phyloP scores from a whole-genome alignment of 1,284 basidiomycete genomes.

The Sanghuangporus sanghuang region DNA sequence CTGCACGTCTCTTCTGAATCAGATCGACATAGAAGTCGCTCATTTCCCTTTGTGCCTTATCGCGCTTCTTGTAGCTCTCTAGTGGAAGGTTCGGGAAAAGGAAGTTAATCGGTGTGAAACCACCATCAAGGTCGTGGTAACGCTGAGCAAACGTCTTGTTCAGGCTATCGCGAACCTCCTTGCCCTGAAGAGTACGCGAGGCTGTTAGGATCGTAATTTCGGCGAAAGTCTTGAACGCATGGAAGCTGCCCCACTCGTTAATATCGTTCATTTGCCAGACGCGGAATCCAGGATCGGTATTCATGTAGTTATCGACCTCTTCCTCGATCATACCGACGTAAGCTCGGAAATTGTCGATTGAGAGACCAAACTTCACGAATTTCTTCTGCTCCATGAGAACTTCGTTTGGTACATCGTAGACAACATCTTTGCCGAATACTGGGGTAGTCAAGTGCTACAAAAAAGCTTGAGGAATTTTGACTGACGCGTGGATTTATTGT shows the following conservation, averaged over 20 bases:
- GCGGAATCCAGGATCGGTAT: constrained; percentile 55
- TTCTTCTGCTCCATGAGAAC: constrained; percentile 99
- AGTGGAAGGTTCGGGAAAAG: constrained; percentile 93
- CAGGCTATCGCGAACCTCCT: constrained; percentile 77
- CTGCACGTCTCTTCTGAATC: constrained; percentile 69
- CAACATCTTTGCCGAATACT: constrained; percentile 95
- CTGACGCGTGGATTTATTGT: neutral
- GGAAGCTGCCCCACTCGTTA: constrained; percentile 71
- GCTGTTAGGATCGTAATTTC: constrained; percentile 97
- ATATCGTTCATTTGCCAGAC: constrained; percentile 56
- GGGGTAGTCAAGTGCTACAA: constrained; percentile 82
- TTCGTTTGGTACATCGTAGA: constrained; percentile 96
- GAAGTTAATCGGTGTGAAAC: constrained; percentile 91
- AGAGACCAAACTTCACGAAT: constrained; percentile 93
- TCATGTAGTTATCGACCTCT: constrained; percentile 74
- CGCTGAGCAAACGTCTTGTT: constrained; percentile 84
- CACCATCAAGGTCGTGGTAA: constrained; percentile 90
- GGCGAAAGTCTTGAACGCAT: constrained; percentile 71
- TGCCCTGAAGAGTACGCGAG: constrained; percentile 88
- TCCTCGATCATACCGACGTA: constrained; percentile 91
- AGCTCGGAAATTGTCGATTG: constrained; percentile 85
- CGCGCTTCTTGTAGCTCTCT: constrained; percentile 83
- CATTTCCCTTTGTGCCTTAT: constrained; percentile 91
- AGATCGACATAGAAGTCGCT: constrained; percentile 91
- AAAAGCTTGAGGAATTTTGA: constrained; percentile 3